A percentile compares a stretch with the other conserved stretches of the same genome.
These are phyloP conservation scores for Sphaerulina vaccinii DNA, from an alignment of 2,329 filamentous ascomycete genomes.

Conservation along the genomic window DNA sequence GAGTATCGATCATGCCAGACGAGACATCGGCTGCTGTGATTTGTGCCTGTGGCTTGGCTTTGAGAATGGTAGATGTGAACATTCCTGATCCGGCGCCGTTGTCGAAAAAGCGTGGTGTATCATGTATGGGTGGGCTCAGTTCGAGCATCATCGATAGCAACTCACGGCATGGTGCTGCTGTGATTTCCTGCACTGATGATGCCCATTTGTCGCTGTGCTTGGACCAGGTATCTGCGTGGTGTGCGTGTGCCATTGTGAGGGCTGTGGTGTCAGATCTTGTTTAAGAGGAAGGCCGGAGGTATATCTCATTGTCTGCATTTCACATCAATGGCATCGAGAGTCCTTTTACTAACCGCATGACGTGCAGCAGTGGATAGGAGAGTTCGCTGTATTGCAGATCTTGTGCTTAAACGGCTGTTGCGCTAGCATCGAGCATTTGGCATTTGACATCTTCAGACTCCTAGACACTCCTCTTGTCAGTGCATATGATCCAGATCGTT, in stretches of 20 bases:
- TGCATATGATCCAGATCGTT: no score
- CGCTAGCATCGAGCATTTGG: no score
- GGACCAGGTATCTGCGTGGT: conserved; percentile 5
- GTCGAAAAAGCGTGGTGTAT: conserved; percentile 9
- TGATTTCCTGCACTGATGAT: conserved; percentile 15
- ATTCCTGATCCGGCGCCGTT: conserved; percentile 18
- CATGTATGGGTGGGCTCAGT: background rate
- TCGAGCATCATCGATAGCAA: conserved; percentile 5
- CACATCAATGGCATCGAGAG: no score
- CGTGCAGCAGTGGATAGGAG: background rate
- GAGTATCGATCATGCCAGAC: conserved; percentile 11
- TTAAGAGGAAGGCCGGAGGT: background rate
- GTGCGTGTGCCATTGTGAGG: conserved; percentile 11
- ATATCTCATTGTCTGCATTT: no score
- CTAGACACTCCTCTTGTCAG: no score
- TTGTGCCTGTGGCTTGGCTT: conserved; percentile 3
- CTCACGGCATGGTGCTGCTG: conserved; percentile 12
- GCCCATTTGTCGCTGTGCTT: conserved; percentile 17
- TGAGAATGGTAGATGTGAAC: conserved; percentile 8
- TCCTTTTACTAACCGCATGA: background rate
- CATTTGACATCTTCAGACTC: no score
- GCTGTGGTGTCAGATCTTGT: background rate
- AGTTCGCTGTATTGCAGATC: background rate
- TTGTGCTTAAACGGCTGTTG: background rate
- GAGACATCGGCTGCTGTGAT: conserved; percentile 17